A percentile compares a stretch with the other conserved stretches of the same genome.
phyloP scores from a whole-genome alignment of 164 flowering plant genomes.

The Aristolochia contorta region DNA sequence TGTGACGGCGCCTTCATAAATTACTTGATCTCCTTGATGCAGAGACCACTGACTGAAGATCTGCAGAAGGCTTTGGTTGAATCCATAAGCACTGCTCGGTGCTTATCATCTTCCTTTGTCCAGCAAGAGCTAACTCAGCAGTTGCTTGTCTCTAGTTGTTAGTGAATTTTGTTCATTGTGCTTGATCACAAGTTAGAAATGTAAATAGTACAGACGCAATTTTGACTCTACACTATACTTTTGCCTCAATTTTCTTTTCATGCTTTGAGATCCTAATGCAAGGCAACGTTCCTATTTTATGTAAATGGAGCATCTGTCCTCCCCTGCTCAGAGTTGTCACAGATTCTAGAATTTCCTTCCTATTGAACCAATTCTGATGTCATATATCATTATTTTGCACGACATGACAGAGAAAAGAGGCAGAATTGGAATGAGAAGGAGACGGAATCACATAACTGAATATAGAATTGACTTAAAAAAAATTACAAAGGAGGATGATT shows the following conservation, averaged over 20 bases:
- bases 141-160: not conserved
- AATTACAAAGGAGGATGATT: too few species aligned
- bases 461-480: too few species aligned
- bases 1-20: conserved; percentile 17
- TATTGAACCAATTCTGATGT: too few species aligned
- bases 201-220: not conserved
- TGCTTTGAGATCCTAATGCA: not conserved
- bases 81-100: not conserved
- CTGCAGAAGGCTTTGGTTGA: conserved; percentile 9
- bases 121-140: not conserved
- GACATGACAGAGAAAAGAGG: too few species aligned
- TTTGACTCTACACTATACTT: not conserved
- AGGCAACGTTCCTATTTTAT: too few species aligned
- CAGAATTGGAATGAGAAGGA: too few species aligned
- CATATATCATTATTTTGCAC: too few species aligned
- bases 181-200: not conserved
- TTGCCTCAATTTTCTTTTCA: not conserved
- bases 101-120: not conserved
- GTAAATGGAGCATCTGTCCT: too few species aligned
- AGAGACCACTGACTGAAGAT: not conserved
- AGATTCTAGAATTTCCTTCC: too few species aligned
- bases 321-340: too few species aligned
- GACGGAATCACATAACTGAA: too few species aligned
- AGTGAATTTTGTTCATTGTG: not conserved
- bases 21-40: conserved; percentile 6